These are phyloP conservation scores for Rhodotorula diobovata DNA, from an alignment of 768 basidiomycete genomes.

Conservation along the genomic window DNA sequence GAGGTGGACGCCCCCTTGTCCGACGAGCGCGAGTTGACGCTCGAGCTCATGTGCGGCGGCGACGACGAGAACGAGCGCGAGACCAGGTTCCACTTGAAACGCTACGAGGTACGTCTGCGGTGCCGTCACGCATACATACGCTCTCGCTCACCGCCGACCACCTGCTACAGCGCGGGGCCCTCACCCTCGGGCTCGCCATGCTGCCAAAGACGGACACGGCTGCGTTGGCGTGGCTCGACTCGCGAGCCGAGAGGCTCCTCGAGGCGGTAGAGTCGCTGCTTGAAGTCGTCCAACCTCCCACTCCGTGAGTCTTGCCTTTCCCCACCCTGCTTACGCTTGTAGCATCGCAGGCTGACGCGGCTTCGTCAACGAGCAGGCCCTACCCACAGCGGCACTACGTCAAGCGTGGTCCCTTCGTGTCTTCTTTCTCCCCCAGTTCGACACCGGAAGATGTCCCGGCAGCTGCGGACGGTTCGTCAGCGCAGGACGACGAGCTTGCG, in stretches of 20 bases:
- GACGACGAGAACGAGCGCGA: background rate
- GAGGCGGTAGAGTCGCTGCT: conserved; percentile 21
- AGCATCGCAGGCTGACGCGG: background rate
- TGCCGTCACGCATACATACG: background rate
- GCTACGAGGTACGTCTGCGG: conserved; percentile 9
- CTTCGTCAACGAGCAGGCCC: background rate
- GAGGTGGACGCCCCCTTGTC: background rate
- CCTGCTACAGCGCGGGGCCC: conserved; percentile 5
- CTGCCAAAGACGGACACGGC: background rate
- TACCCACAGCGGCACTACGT: conserved; percentile 17
- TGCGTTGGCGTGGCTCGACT: background rate
- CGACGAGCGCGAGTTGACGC: background rate
- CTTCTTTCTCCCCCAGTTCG: background rate
- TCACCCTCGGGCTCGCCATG: conserved; percentile 8
- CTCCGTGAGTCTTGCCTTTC: background rate
- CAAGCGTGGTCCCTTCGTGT: background rate
- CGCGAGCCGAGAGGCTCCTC: conserved; percentile 9
- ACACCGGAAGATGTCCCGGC: background rate
- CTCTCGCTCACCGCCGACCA: background rate
- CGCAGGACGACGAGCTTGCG: background rate
- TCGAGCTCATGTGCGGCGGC: conserved; percentile 1
- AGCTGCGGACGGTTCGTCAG: background rate
- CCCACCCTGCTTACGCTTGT: background rate
- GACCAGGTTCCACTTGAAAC: background rate
- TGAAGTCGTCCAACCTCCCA: background rate